These are phyloP conservation scores for Eutrema japonicum DNA, from an alignment of 345 rosid genomes.

Conservation along the genomic window DNA sequence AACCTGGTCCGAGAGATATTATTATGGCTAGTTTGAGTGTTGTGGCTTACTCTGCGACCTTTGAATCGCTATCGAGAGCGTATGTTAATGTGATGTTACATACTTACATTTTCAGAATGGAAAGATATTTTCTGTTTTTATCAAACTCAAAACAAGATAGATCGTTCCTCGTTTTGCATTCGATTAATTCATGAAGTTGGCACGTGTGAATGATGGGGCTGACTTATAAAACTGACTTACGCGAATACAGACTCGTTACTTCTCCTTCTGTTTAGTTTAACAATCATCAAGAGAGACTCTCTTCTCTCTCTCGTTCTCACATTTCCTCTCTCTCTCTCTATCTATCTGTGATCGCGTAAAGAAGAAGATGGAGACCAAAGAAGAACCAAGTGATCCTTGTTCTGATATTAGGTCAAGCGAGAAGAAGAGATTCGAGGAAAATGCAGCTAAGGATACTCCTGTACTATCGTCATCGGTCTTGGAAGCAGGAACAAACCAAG, in stretches of 20 bases:
- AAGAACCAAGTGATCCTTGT: background rate
- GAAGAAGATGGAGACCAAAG: background rate
- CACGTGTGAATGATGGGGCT: background rate
- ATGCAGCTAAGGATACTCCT: background rate
- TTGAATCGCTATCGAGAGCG: too few species aligned
- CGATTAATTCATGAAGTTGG: too few species aligned
- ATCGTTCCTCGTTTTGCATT: too few species aligned
- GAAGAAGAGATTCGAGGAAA: background rate
- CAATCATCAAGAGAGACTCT: background rate
- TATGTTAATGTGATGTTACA: too few species aligned
- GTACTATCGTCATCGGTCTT: background rate
- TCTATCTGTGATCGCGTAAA: background rate
- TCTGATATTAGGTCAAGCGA: background rate
- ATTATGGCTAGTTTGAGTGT: background rate
- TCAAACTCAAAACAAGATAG: too few species aligned
- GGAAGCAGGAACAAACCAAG: background rate
- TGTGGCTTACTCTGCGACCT: too few species aligned
- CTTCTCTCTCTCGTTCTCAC: background rate
- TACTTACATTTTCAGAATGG: too few species aligned
- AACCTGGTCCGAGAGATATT: background rate
- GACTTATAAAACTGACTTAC: background rate
- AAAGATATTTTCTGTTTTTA: too few species aligned
- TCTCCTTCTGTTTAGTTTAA: too few species aligned
- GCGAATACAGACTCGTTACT: background rate
- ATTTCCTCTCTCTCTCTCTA: background rate